Evolutionary conservation across 1,284 basidiomycete genomes (phyloP), one percentile per base, ranked within the genome.

Genomic region (Ceratobasidium sp.): DNA sequence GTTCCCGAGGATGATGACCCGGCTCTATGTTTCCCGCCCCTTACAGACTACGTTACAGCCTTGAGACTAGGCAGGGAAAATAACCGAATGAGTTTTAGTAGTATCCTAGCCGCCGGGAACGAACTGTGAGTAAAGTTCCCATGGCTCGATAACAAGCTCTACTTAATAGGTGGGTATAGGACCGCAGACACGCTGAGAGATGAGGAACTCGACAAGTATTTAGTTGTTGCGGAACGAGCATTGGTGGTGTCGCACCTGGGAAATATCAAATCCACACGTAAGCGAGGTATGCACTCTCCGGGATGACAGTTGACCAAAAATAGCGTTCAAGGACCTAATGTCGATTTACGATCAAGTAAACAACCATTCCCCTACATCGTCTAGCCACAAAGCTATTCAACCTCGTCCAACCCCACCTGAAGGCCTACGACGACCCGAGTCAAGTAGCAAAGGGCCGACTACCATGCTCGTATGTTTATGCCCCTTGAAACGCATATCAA

Each of bases 191-290:
- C 88, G 73, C 78, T 89, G 73, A 79, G 80, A 65, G 83, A 82
- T 12, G 75, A 76, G 20, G 80, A 81, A 76, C 74, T 92, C 60
- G 90, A 93, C 72, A 82, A 82, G 43, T 94, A 92, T 75, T 77
- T 93, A 34, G 78, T 78, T 27, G 88, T 92, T 71, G 89, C 88
- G 73, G 84, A 87, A 75, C 78, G 78, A 29, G 85, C 85, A 5
- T 75, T 93, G 12, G 27, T 27, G 42, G 13, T 29, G 29, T 34
- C 20, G 20, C 17, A 25, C 13, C 22, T 52, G 27, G 50, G 62
- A 3, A 27, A 25, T 29, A 7, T n/a, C 6, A 67, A 43, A 31
- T 25, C 62, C 31, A 43, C 25, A n/a, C 49, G 62, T 49, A 42
- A 67, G 62, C 43, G 17, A 27, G 40, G 15, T 13, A 3, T 25